A percentile compares a stretch with the other conserved stretches of the same genome.
These are phyloP conservation scores for Serendipita vermifera DNA, from an alignment of 768 basidiomycete species.

Conservation along the genomic window DNA sequence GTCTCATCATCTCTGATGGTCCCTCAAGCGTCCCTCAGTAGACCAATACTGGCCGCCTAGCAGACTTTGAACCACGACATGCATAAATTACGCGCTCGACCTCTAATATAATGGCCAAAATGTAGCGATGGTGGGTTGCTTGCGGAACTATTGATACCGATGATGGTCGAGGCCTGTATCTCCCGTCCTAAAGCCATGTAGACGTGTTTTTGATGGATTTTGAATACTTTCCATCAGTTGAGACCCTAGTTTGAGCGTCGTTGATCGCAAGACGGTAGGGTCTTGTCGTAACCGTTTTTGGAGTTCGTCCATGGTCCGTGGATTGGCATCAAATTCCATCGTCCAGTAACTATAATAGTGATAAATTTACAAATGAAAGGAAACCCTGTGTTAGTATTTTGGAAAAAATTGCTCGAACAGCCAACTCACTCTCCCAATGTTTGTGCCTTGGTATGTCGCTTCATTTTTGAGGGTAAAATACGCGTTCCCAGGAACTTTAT, in stretches of 20 bases:
- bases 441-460: constrained; percentile 34
- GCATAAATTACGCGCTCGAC: too few relatives aligned
- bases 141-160: too few relatives aligned
- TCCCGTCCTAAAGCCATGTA: background rate
- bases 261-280: constrained; percentile 73
- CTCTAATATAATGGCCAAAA: too few relatives aligned
- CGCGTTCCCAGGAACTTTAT: constrained; percentile 64
- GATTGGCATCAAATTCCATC: constrained; percentile 80
- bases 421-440: constrained; percentile 62
- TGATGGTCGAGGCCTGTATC: background rate
- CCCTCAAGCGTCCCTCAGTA: too few relatives aligned
- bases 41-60: too few relatives aligned
- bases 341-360: constrained; percentile 61
- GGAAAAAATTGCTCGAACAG: background rate
- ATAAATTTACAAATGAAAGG: background rate
- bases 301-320: constrained; percentile 50
- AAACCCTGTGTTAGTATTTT: background rate
- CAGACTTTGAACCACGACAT: too few relatives aligned
- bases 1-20: too few relatives aligned
- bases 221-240: constrained; percentile 53
- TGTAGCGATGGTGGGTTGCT: too few relatives aligned
- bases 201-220: background rate
- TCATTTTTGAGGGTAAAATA: constrained; percentile 61
- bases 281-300: constrained; percentile 59
- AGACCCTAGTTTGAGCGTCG: constrained; percentile 63